phyloP scores from a whole-genome alignment of 1,139 yeast species.

The Protomyces arabidopsidicola region DNA sequence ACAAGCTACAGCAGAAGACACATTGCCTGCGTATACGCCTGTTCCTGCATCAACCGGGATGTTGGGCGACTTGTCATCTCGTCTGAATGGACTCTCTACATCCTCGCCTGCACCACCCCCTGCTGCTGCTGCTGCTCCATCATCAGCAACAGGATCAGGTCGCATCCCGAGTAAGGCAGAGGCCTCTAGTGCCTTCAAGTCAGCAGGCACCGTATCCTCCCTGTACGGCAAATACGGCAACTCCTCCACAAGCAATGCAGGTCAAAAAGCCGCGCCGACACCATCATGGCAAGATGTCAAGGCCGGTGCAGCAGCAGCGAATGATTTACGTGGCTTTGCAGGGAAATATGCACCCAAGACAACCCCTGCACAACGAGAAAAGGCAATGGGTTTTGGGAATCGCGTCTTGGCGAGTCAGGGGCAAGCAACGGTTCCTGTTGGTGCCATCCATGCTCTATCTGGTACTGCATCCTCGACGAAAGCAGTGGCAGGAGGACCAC shows the following conservation, averaged over 20 bases:
- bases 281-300: constrained; percentile 24
- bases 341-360: constrained; percentile 16
- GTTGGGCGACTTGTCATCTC: constrained; percentile 3
- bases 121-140: neutral
- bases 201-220: constrained; percentile 9
- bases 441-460: neutral
- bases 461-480: neutral
- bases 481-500: neutral
- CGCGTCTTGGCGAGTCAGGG: neutral
- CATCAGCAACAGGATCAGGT: neutral
- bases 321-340: constrained; percentile 14
- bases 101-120: constrained; percentile 2
- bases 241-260: neutral
- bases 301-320: constrained; percentile 24
- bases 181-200: constrained; percentile 6
- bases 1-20: neutral
- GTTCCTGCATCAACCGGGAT: neutral
- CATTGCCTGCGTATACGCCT: constrained; percentile 15
- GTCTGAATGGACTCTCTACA: neutral
- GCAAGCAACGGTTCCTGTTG: neutral
- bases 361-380: neutral
- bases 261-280: neutral
- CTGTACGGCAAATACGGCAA: constrained; percentile 20
- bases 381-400: neutral
- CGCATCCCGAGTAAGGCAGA: constrained; percentile 5